Percentiles rank a stretch among this genome's conserved stretches.
Evolutionary conservation across 2,329 filamentous ascomycete genomes (phyloP).

Genomic region (Microascus cirrosus): DNA sequence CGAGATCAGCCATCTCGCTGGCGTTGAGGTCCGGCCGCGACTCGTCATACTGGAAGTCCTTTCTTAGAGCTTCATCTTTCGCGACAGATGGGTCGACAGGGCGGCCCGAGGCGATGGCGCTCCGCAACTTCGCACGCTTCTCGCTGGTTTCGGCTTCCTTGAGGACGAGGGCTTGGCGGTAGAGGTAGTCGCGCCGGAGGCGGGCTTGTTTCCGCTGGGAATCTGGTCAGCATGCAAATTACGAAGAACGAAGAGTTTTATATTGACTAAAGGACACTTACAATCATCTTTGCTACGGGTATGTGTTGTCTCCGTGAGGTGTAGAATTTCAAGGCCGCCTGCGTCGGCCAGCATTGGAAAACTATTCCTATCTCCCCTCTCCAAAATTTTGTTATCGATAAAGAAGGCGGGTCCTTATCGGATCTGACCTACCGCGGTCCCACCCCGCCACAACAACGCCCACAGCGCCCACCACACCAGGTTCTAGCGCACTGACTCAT

Average conservation of each 20-base stretch:
- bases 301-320: background rate
- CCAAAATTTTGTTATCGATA: constrained; percentile 6
- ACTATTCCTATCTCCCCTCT: background rate
- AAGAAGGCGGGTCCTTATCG: constrained; percentile 4
- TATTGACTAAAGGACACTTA: constrained; percentile 4
- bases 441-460: background rate
- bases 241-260: background rate
- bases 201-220: constrained; percentile 27
- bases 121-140: constrained; percentile 78
- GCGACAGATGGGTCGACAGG: constrained; percentile 72
- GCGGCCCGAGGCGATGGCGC: constrained; percentile 80
- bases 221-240: constrained; percentile 9
- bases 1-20: constrained; percentile 62
- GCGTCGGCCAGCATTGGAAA: background rate
- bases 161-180: constrained; percentile 76
- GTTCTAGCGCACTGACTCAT: background rate
- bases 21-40: constrained; percentile 55
- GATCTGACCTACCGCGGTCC: background rate
- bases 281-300: constrained; percentile 13
- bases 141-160: constrained; percentile 88
- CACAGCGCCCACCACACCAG: background rate
- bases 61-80: constrained; percentile 71
- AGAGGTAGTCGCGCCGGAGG: constrained; percentile 52
- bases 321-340: background rate
- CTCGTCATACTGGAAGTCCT: constrained; percentile 92